Evolutionary conservation across 2,329 filamentous ascomycete genomes (phyloP).

Genomic region (Chaetomiaceae sp.): DNA sequence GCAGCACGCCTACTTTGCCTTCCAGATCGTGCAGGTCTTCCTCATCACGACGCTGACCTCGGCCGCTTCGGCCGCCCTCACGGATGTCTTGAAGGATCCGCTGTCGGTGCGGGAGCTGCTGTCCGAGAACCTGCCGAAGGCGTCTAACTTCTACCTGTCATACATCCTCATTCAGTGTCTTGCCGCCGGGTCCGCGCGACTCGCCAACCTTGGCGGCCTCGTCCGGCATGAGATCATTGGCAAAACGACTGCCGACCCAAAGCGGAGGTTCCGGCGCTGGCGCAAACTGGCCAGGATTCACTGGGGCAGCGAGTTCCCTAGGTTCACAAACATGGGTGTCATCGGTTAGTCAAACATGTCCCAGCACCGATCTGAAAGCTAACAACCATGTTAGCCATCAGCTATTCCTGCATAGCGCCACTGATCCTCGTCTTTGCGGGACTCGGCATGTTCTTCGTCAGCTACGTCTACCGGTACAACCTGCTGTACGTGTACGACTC

Average conservation of each 20-base stretch:
- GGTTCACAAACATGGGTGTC: slow-evolving; percentile 67
- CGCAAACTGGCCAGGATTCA: slow-evolving; percentile 59
- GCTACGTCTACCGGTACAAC: slow-evolving; percentile 82
- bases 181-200: slow-evolving; percentile 63
- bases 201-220: slow-evolving; percentile 65
- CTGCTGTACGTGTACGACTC: slow-evolving; percentile 74
- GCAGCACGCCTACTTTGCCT: slow-evolving; percentile 74
- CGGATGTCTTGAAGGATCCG: slow-evolving; percentile 55
- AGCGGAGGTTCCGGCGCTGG: slow-evolving; percentile 72
- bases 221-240: slow-evolving; percentile 47
- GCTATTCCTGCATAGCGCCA: slow-evolving; percentile 78
- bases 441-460: slow-evolving; percentile 70
- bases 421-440: slow-evolving; percentile 75
- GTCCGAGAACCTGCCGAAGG: slow-evolving; percentile 58
- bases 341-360: slow-evolving; percentile 46
- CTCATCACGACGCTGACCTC: slow-evolving; percentile 73
- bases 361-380: neutral
- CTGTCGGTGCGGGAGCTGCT: slow-evolving; percentile 48
- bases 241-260: slow-evolving; percentile 71
- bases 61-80: slow-evolving; percentile 58
- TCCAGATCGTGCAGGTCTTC: slow-evolving; percentile 80
- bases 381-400: slow-evolving; percentile 44
- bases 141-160: slow-evolving; percentile 73
- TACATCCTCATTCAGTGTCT: slow-evolving; percentile 86
- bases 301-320: slow-evolving; percentile 71